Evolutionary conservation across 768 basidiomycete species (phyloP).

Genomic region (Tulasnella sp.): DNA sequence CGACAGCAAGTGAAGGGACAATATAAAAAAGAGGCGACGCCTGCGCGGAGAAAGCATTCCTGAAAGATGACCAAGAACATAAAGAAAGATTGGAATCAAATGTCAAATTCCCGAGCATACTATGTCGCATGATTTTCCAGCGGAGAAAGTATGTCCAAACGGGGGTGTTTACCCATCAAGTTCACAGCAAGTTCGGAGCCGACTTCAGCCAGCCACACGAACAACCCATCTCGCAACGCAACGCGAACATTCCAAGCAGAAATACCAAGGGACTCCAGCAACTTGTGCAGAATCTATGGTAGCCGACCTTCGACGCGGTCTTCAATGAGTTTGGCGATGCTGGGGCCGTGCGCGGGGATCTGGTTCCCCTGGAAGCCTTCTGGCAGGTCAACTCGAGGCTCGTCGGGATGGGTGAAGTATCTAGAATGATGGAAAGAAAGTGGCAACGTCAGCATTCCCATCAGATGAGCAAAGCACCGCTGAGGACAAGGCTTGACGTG

Average conservation of each 20-base stretch:
- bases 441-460: neutral
- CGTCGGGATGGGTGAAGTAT: constrained; percentile 52
- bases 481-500: neutral
- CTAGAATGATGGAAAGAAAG: constrained; percentile 39
- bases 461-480: neutral
- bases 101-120: neutral
- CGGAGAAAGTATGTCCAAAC: neutral
- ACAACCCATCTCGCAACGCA: too few species aligned
- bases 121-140: neutral
- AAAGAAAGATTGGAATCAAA: neutral
- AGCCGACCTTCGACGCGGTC: constrained; percentile 55
- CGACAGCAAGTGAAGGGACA: neutral
- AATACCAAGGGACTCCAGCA: neutral
- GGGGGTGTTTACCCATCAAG: neutral
- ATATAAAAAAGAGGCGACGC: neutral
- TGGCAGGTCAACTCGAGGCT: constrained; percentile 67
- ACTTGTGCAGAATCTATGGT: neutral
- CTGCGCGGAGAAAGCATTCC: neutral
- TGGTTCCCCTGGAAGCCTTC: constrained; percentile 81
- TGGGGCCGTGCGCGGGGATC: constrained; percentile 73
- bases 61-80: neutral
- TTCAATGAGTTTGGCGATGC: constrained; percentile 70
- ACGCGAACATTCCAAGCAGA: neutral
- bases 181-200: neutral
- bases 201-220: too few species aligned